Base-by-base conservation (phyloP, 305 asterid genomes). In the Stenogyne calaminthoides region DNA sequence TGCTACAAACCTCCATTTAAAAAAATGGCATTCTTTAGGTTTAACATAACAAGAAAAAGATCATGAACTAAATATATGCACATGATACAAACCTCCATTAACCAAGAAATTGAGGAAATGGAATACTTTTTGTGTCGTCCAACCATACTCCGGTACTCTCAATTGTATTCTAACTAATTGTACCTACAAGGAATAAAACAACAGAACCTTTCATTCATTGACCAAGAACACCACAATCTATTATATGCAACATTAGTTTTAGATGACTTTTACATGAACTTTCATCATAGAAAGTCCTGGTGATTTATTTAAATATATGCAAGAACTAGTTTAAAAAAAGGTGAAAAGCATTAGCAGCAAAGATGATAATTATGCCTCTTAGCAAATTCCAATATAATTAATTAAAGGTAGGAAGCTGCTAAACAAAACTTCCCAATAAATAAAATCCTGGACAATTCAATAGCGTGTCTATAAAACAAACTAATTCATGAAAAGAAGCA, bases 121-220 rank as follows among this genome's bases (percentile, higher is more conserved):
- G 82, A 94, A 92, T 72, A 94, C 99, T 88, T 94, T 94, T 79
- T 94, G 99, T 8, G 99, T 94, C 55, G 99, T 94, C 99, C 99
- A 94, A 61, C 99, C 99, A 75, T 90, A 94, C 77, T 94, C 98
- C 0, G 99, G 98, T 67, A 94, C 97, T 88, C 99, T 91, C 81
- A 88, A 68, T 77, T 94, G 99, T 83, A 94, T 94, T 70, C 99
- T 94, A 78, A 85, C 77, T 86, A 92, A 80, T 90, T 95, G 99
- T 59, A 95, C 88, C 99, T 95, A 80, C 64, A 58, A 73, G 19
- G 59, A 72, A 67, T 57, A 36, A 78, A 61, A 61, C 9, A 22
- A 39, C 6, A 40, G 25, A 29, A 54, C 49, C n/a, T 29, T 36
- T 19, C 52, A 59, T 22, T 71, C 10, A 44, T 66, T 44, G 34